phyloP scores from a whole-genome alignment of 257 asterid genomes.

The Lantana camara region DNA sequence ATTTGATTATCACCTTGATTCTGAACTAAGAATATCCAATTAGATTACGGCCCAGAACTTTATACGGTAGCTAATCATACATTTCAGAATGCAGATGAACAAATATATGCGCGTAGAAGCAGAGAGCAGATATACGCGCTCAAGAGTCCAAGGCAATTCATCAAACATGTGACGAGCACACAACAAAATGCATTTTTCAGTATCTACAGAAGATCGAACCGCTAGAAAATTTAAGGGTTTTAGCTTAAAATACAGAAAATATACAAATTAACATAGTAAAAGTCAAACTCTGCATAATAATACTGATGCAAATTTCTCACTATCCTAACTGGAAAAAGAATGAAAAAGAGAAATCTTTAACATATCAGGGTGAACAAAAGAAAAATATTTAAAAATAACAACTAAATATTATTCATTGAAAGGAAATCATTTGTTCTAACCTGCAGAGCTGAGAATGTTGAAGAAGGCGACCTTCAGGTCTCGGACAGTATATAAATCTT shows the following conservation, averaged over 20 bases:
- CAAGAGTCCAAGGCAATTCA: constrained; percentile 34
- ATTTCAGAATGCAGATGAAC: neutral
- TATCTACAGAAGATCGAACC: constrained; percentile 2
- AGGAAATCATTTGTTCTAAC: too few relatives aligned
- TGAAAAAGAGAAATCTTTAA: neutral
- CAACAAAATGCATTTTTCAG: constrained; percentile 1
- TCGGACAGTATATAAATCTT: neutral
- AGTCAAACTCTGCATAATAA: neutral
- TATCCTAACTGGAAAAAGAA: neutral
- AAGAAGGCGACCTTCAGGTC: constrained; percentile 31
- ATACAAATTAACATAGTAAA: neutral
- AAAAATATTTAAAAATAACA: neutral
- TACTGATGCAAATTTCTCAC: constrained; percentile 2
- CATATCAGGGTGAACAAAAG: neutral
- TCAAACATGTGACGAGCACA: constrained; percentile 36
- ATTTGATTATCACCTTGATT: too few relatives aligned
- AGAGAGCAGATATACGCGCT: neutral
- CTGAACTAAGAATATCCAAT: neutral
- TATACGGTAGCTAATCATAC: neutral
- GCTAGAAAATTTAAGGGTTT: neutral
- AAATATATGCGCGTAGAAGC: neutral
- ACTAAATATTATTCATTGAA: neutral
- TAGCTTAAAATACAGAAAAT: neutral
- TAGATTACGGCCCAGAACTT: constrained; percentile 4
- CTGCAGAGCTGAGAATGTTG: constrained; percentile 33